phyloP scores from a whole-genome alignment of 2,329 filamentous ascomycete genomes.

The Trichoderma semiorbis region DNA sequence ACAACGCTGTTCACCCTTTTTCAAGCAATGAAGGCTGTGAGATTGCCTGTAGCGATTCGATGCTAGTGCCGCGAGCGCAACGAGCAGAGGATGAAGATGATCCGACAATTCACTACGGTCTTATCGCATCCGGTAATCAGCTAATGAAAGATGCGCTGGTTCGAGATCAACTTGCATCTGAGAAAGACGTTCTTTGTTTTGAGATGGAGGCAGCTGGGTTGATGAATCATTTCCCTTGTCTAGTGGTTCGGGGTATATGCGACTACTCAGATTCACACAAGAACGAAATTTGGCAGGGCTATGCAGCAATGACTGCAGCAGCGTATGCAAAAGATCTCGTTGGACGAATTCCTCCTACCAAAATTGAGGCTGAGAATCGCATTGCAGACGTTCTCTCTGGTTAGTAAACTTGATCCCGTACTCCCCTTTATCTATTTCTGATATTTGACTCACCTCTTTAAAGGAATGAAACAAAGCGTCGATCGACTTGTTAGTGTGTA shows the following conservation, averaged over 20 bases:
- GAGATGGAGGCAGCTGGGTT: slow-evolving; percentile 33
- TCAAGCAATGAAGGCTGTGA: neutral
- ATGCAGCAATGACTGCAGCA: slow-evolving; percentile 30
- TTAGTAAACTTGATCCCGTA: neutral
- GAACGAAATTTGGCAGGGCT: slow-evolving; percentile 31
- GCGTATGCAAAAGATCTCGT: slow-evolving; percentile 29
- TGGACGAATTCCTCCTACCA: slow-evolving; percentile 12
- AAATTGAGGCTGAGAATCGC: slow-evolving; percentile 14
- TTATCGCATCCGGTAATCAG: slow-evolving; percentile 16
- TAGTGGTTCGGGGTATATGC: slow-evolving; percentile 35
- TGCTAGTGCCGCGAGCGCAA: neutral
- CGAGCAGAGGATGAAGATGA: neutral
- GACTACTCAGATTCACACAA: slow-evolving; percentile 37
- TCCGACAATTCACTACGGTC: slow-evolving; percentile 22
- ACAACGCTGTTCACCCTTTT: neutral
- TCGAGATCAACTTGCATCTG: slow-evolving; percentile 25
- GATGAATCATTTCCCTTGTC: slow-evolving; percentile 29
- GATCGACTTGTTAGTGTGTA: neutral
- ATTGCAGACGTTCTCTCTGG: slow-evolving; percentile 2
- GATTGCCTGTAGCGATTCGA: neutral
- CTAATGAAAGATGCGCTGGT: slow-evolving; percentile 23
- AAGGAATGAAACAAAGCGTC: neutral
- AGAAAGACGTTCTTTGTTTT: slow-evolving; percentile 23
- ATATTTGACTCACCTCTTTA: neutral
- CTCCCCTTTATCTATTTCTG: fast-evolving